Base-by-base conservation (phyloP, 768 basidiomycete genomes). In the Cystofilobasidium capitatum region DNA sequence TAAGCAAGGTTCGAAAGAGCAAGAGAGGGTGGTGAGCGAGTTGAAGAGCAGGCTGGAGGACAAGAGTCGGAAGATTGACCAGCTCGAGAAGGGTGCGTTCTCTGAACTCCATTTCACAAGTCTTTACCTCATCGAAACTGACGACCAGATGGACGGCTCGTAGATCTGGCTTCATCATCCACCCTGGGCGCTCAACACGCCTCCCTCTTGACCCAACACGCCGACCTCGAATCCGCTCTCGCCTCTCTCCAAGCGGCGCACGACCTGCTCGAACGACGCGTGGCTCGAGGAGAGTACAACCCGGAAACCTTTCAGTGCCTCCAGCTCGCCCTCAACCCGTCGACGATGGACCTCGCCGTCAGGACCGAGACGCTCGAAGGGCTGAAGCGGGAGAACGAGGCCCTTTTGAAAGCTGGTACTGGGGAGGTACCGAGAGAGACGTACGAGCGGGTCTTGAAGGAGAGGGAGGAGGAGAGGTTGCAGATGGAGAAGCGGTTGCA, bases 321-420 rank as follows among this genome's bases (percentile, higher is more conserved):
- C 6, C 81, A 83, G 58, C 76, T 93, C 71, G 77, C 77, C 10
- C 85, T 87, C 54, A 93, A 92, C 72, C 93, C 93, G 0, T 89
- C 88, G n/a, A 82, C 86, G 71, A 80, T 85, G 70, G 89, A 90
- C 84, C 83, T 83, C 17, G 88, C 89, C 54, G 78, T 89, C 35
- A 81, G 91, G 58, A 82, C 86, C 70, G 86, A 82, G 26, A 85
- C 82, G 24, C 81, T 97, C 79, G 86, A 91, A 42, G 79, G 86
- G 26, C 79, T 97, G 39, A 85, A 83, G 76, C 79, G 77, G 49
- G 94, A 99, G 80, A 99, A 97, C 73, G 83, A 84, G 54, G 91
- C 88, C 1, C 78, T 97, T 24, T 77, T 94, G 69, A 82, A 81
- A 76, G 31, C 78, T 74, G 13, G 79, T 77, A 20, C 76, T 71